phyloP scores from a whole-genome alignment of 495 filamentous ascomycete species.

The Bathelium albidoporum region DNA sequence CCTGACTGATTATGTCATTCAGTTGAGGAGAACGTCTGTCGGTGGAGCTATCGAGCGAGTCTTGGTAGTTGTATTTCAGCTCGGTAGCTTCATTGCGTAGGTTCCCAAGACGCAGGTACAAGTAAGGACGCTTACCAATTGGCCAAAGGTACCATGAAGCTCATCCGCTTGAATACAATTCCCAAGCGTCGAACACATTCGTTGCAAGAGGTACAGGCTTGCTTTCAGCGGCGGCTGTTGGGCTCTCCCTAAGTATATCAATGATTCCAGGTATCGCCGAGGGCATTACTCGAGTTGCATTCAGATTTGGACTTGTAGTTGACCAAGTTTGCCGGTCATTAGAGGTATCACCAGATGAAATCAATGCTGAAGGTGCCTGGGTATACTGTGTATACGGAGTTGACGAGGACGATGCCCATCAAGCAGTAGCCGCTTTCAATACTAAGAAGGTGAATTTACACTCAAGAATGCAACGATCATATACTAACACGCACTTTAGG shows the following conservation, averaged over 20 bases:
- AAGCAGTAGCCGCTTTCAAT: slow-evolving; percentile 2
- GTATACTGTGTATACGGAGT: slow-evolving; percentile 33
- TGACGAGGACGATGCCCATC: slow-evolving; percentile 25
- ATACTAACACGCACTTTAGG: slow-evolving; percentile 20
- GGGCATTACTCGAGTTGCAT: background rate
- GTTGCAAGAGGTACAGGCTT: slow-evolving; percentile 34
- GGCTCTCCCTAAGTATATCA: slow-evolving; percentile 20
- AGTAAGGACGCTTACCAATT: slow-evolving; percentile 11
- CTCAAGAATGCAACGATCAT: slow-evolving; percentile 22
- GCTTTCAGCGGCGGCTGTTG: slow-evolving; percentile 29
- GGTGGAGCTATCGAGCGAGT: slow-evolving; percentile 32
- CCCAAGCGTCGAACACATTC: slow-evolving; percentile 20
- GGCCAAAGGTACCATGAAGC: slow-evolving; percentile 20
- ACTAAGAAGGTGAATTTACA: background rate
- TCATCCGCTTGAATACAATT: slow-evolving; percentile 16
- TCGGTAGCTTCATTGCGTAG: slow-evolving; percentile 35
- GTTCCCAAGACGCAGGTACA: slow-evolving; percentile 13
- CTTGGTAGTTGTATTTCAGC: slow-evolving; percentile 28
- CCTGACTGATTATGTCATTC: slow-evolving; percentile 23
- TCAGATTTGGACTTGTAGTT: slow-evolving; percentile 1
- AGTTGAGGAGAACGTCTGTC: slow-evolving; percentile 27
- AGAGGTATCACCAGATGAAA: slow-evolving; percentile 2
- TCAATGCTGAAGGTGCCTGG: slow-evolving; percentile 25
- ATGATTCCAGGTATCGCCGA: background rate
- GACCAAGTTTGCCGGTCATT: slow-evolving; percentile 3